Percentiles rank a stretch among this genome's conserved stretches.
These are phyloP conservation scores for Epichloe uncinata DNA, from an alignment of 2,329 filamentous ascomycete genomes.

Conservation along the genomic window DNA sequence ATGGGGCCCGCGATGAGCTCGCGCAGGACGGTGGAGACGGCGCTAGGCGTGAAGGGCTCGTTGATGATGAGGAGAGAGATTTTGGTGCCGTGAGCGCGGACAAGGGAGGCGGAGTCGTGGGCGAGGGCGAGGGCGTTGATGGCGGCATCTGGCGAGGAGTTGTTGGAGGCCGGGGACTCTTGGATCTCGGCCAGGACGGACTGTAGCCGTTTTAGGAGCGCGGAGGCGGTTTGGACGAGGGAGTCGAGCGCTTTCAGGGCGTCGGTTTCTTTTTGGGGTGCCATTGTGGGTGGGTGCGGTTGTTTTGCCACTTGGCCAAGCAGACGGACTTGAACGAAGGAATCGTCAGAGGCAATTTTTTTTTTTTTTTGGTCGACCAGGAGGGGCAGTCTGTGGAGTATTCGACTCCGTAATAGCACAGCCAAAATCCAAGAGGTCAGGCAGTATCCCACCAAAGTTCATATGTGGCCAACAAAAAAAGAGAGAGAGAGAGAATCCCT, in stretches of 20 bases:
- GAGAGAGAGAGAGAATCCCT: too few species aligned
- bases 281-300: slow-evolving; percentile 9
- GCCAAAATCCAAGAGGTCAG: too few species aligned
- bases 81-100: slow-evolving; percentile 76
- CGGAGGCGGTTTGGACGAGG: slow-evolving; percentile 23
- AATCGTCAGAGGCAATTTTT: too few species aligned
- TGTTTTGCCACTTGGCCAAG: too few species aligned
- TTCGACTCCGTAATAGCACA: too few species aligned
- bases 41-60: slow-evolving; percentile 71
- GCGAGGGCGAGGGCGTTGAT: slow-evolving; percentile 54
- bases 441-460: too few species aligned
- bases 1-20: slow-evolving; percentile 63
- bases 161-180: slow-evolving; percentile 12
- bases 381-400: too few species aligned
- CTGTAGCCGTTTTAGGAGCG: slow-evolving; percentile 30
- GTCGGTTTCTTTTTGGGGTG: slow-evolving; percentile 10
- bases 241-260: slow-evolving; percentile 25
- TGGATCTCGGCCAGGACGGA: slow-evolving; percentile 27
- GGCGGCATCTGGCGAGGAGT: slow-evolving; percentile 7
- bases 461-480: too few species aligned
- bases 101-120: slow-evolving; percentile 55
- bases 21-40: slow-evolving; percentile 54
- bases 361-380: too few species aligned
- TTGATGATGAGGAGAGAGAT: slow-evolving; percentile 78
- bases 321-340: too few species aligned